A percentile compares a stretch with the other conserved stretches of the same genome.
Evolutionary conservation across 768 basidiomycete species (phyloP).

Genomic region (Lyophyllum atratum): DNA sequence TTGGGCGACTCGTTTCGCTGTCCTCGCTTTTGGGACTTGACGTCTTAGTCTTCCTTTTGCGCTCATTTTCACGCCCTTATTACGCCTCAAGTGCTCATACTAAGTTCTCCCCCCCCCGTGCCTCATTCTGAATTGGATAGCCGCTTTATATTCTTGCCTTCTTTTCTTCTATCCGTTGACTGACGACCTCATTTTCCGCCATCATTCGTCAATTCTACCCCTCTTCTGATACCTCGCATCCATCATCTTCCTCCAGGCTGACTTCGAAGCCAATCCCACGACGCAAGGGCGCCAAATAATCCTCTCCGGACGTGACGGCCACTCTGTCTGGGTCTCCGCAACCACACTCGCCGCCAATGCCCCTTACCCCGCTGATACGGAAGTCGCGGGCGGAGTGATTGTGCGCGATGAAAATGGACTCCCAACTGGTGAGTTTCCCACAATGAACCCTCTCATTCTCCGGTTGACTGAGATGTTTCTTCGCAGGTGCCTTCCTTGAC

Average conservation of each 20-base stretch:
- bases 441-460: background rate
- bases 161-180: too few relatives aligned
- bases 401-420: slow-evolving; percentile 52
- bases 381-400: slow-evolving; percentile 67
- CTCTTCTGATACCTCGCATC: background rate
- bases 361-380: slow-evolving; percentile 46
- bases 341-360: slow-evolving; percentile 47
- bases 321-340: slow-evolving; percentile 71
- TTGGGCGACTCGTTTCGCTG: too few relatives aligned
- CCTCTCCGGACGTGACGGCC: slow-evolving; percentile 69
- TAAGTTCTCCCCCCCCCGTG: too few relatives aligned
- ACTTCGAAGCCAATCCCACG: slow-evolving; percentile 57
- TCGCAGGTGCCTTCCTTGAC: slow-evolving; percentile 60
- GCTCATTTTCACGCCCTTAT: too few relatives aligned
- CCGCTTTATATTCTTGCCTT: too few relatives aligned
- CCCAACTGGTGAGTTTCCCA: slow-evolving; percentile 49
- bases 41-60: too few relatives aligned
- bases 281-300: slow-evolving; percentile 59
- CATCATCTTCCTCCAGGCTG: slow-evolving; percentile 38
- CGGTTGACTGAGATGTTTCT: background rate
- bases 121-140: too few relatives aligned
- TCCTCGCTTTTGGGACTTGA: too few relatives aligned
- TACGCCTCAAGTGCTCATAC: too few relatives aligned
- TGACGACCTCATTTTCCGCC: too few relatives aligned
- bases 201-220: too few relatives aligned